These are phyloP conservation scores for Cercospora canescens DNA, from an alignment of 2,329 filamentous ascomycete species.

Conservation along the genomic window DNA sequence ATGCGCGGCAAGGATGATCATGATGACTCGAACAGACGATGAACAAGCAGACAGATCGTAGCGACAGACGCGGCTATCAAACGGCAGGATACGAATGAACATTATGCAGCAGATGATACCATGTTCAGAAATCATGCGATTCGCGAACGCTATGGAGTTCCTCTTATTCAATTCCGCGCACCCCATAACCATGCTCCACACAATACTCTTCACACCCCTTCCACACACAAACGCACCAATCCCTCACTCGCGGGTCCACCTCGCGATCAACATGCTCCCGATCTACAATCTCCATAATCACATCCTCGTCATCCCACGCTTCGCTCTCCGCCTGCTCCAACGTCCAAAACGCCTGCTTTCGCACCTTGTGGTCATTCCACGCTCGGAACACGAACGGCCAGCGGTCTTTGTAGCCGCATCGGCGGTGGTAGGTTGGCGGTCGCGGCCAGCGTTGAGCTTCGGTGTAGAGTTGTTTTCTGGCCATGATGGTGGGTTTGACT, in stretches of 20 bases:
- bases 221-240: background rate
- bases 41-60: too few relatives aligned
- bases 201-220: background rate
- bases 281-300: background rate
- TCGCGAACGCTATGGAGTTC: background rate
- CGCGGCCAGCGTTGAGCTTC: constrained; percentile 1
- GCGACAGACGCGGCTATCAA: too few relatives aligned
- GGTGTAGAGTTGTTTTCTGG: background rate
- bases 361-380: background rate
- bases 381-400: background rate
- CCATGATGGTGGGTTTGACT: constrained; percentile 10
- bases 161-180: background rate
- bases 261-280: background rate
- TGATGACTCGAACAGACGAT: too few relatives aligned
- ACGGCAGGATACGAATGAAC: too few relatives aligned
- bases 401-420: background rate
- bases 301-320: background rate
- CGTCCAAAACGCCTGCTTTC: background rate
- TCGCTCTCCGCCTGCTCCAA: background rate
- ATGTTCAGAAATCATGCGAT: too few relatives aligned
- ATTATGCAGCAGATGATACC: too few relatives aligned
- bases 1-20: too few relatives aligned
- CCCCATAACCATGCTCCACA: background rate
- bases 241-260: background rate
- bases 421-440: background rate